These are phyloP conservation scores for Bipolaris gigantea DNA, from an alignment of 2,329 filamentous ascomycete species.

Conservation along the genomic window DNA sequence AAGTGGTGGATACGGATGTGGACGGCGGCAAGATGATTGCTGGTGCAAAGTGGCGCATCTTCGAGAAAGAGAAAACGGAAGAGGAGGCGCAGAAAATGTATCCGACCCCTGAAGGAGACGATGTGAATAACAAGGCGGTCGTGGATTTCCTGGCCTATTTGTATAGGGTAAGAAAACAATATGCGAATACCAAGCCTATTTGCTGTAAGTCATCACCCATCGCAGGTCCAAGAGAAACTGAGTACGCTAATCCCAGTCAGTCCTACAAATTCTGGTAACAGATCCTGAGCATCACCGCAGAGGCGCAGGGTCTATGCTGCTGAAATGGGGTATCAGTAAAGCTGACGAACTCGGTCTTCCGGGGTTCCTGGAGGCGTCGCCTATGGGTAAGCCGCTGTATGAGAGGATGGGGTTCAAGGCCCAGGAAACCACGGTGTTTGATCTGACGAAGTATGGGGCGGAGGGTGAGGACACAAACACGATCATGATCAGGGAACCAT, in stretches of 20 bases:
- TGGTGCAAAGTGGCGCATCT: constrained; percentile 43
- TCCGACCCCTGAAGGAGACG: constrained; percentile 27
- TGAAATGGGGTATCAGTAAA: constrained; percentile 46
- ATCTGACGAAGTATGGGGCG: constrained; percentile 34
- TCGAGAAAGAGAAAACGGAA: constrained; percentile 35
- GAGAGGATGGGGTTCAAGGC: constrained; percentile 31
- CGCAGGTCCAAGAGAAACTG: neutral
- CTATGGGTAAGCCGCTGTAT: constrained; percentile 48
- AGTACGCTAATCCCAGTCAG: constrained; percentile 13
- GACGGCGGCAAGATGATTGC: constrained; percentile 38
- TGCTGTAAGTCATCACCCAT: constrained; percentile 27
- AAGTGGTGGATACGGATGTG: constrained; percentile 41
- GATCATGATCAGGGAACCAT: constrained; percentile 35
- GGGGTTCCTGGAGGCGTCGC: constrained; percentile 48
- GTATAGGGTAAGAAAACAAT: constrained; percentile 28
- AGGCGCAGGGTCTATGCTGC: constrained; percentile 46
- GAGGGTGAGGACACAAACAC: constrained; percentile 34
- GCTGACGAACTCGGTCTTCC: constrained; percentile 47
- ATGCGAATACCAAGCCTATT: constrained; percentile 43
- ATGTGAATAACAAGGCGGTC: constrained; percentile 29
- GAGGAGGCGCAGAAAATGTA: constrained; percentile 37
- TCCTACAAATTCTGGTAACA: constrained; percentile 39
- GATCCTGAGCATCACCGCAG: constrained; percentile 47
- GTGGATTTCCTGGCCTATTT: constrained; percentile 37
- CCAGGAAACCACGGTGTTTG: constrained; percentile 24